A percentile compares a stretch with the other conserved stretches of the same genome.
Evolutionary conservation across 495 filamentous ascomycete genomes (phyloP).

Genomic region (Aspergillus baeticus): DNA sequence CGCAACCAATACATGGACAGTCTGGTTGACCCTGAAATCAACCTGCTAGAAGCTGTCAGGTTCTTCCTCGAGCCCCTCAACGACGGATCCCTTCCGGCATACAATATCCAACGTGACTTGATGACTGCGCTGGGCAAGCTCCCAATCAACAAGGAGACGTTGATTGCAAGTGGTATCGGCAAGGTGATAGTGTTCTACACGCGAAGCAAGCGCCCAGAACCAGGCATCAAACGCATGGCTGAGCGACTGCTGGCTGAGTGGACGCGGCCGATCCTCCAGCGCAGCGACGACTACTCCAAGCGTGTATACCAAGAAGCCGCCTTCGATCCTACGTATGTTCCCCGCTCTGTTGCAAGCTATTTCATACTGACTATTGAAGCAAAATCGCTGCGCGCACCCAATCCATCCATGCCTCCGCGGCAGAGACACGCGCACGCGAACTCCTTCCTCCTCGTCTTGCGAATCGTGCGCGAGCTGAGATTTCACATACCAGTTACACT

Average conservation of each 20-base stretch:
- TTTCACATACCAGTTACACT: conserved; percentile 73
- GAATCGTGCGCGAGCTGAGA: conserved; percentile 72
- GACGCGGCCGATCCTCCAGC: conserved; percentile 93
- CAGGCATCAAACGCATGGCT: conserved; percentile 86
- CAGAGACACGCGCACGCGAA: conserved; percentile 64
- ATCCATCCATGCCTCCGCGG: conserved; percentile 52
- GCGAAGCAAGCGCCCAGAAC: conserved; percentile 82
- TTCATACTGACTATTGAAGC: conserved; percentile 19
- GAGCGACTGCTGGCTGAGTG: conserved; percentile 90
- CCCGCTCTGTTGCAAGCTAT: neutral
- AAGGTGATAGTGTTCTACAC: conserved; percentile 97
- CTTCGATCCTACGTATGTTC: conserved; percentile 56
- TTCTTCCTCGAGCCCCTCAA: conserved; percentile 97
- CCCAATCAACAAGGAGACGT: conserved; percentile 82
- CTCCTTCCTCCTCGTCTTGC: conserved; percentile 66
- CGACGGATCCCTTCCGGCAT: conserved; percentile 88
- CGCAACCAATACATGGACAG: conserved; percentile 77
- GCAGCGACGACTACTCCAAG: conserved; percentile 89
- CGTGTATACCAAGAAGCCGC: conserved; percentile 56
- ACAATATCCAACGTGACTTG: conserved; percentile 94
- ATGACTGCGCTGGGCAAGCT: conserved; percentile 77
- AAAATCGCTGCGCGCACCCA: conserved; percentile 49
- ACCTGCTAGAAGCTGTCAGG: conserved; percentile 88
- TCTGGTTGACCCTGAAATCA: conserved; percentile 90
- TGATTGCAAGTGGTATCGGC: conserved; percentile 89